Evolutionary conservation across 2,329 filamentous ascomycete species (phyloP), one percentile per base, ranked within the genome.

Genomic region (Ophiobolus disseminans): DNA sequence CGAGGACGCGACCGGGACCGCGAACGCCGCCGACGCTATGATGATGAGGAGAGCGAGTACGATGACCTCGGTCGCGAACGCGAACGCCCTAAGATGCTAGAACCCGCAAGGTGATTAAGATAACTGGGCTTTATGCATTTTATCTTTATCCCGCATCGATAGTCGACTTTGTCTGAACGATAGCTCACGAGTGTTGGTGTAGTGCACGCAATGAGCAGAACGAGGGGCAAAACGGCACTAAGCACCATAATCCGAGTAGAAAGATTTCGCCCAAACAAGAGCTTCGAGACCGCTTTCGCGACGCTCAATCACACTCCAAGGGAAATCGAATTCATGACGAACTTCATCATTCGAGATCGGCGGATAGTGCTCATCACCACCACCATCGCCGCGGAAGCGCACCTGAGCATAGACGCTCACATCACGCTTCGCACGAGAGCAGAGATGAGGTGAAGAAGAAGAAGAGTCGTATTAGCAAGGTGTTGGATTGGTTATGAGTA

Each of bases 91-190:
- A 58, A 63, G 42, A 61, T 57, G 49, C 55, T 68, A 32, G 68
- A 72, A 45, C 53, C 57, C 43, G 60, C 59, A 42, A 67, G 68
- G 61, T 72, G 60, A 69, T 63, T 54, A 16, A 39, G 34, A 25
- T 26, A 13, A 47, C 37, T 26, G 42, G 32, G 41, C 22, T 40
- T 31, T 19, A 32, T 34, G 32, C 26, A 39, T 53, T 35, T 16
- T 16, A 36, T 28, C 7, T 1, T 28, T 20, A 4, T 23, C 13
- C 11, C 4, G 22, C 31, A 36, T 28, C 22, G 32, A n/a, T 23
- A 21, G 17, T 37, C 4, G 13, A 22, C 6, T 1, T 9, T 7
- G 2, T 17, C 4, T n/a, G 7, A 16, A 9, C n/a, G 21, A 23
- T 28, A 26, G 14, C 23, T 19, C 20, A 36, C 20, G 26, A 19